Percentiles rank a stretch among this genome's conserved stretches.
Evolutionary conservation across 768 basidiomycete species (phyloP).

Genomic region (Rhodocollybia butyracea): DNA sequence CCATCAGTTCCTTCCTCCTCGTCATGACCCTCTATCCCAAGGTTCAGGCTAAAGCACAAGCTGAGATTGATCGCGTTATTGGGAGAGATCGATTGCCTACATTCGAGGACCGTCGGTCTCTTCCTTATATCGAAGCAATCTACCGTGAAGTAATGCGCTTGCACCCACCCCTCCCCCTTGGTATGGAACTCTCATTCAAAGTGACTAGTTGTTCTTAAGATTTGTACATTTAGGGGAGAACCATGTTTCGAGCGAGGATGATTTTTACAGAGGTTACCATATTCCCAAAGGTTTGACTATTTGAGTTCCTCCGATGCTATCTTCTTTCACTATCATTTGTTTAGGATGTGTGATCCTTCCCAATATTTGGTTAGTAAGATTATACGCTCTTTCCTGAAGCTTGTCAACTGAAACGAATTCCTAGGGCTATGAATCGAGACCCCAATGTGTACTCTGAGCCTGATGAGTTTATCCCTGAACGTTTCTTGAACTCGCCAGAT

Average conservation of each 20-base stretch:
- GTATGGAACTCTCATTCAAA: not conserved
- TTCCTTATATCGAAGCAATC: slow-evolving; percentile 4
- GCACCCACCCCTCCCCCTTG: not conserved
- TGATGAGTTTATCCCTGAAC: not conserved
- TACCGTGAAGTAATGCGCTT: not conserved
- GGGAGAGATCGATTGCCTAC: not conserved
- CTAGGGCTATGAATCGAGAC: slow-evolving; percentile 10
- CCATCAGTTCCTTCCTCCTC: not conserved
- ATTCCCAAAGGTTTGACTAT: slow-evolving; percentile 19
- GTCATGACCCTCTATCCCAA: not conserved
- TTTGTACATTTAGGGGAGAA: slow-evolving; percentile 7
- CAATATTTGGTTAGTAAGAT: slow-evolving; percentile 9
- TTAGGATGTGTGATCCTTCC: slow-evolving; percentile 17
- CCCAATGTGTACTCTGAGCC: slow-evolving; percentile 6
- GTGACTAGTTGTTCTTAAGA: not conserved
- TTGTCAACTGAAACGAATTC: not conserved
- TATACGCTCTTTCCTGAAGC: not conserved
- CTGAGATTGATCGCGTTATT: not conserved
- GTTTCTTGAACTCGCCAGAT: not conserved
- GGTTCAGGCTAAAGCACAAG: not conserved
- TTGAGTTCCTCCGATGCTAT: no score
- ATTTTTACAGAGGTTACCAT: slow-evolving; percentile 21
- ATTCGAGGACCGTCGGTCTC: not conserved
- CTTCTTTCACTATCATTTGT: not conserved
- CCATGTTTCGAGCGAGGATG: slow-evolving; percentile 21